Evolutionary conservation across 352 stramenopile species (phyloP), one percentile per base, ranked within the genome.

Genomic region (Pythium sukuiense): DNA sequence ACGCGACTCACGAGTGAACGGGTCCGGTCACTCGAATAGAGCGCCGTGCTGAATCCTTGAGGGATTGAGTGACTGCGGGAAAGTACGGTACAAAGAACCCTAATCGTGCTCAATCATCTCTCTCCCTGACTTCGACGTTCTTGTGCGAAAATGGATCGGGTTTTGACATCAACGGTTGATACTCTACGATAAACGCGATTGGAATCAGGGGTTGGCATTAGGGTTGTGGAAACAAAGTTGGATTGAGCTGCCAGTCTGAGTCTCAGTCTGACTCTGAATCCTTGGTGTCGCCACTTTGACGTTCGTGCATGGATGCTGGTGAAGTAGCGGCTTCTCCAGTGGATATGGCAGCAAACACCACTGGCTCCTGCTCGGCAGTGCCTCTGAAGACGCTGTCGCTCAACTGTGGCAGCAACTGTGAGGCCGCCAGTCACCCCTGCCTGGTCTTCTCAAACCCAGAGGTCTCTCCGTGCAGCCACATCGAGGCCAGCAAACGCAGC

Each of bases 331-430:
- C 24, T 18, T n/a, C 6, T 13, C 6, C 8, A 27, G 18, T 24
- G 6, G 43, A 24, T 50, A 14, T 13, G 11, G 13, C 49, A 6
- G 26, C 2, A 26, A 27, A 26, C 2, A 5, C 49, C 6, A 6
- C 16, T 18, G 60, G 48, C n/a, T 18, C 32, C 29, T 61, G 61
- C 30, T 12, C 49, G 29, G 24, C 18, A 4, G 18, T 49, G 27
- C 41, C 61, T 6, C n/a, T 61, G 9, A 48, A 57, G 4, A 65
- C 64, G 41, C 41, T 71, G 0, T 63, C 57, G 43, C 18, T 66
- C 29, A 35, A 35, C 20, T 71, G 64, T 29, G 57, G 30, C 20
- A 49, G n/a, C 55, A 27, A 32, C n/a, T 70, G 63, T 41, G n/a
- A 29, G 29, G 20, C 45, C 6, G 20, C 45, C 6, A 35, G 12